Base-by-base conservation (phyloP, 2,329 filamentous ascomycete genomes). In the Coniosporium tulheliwenetii region DNA sequence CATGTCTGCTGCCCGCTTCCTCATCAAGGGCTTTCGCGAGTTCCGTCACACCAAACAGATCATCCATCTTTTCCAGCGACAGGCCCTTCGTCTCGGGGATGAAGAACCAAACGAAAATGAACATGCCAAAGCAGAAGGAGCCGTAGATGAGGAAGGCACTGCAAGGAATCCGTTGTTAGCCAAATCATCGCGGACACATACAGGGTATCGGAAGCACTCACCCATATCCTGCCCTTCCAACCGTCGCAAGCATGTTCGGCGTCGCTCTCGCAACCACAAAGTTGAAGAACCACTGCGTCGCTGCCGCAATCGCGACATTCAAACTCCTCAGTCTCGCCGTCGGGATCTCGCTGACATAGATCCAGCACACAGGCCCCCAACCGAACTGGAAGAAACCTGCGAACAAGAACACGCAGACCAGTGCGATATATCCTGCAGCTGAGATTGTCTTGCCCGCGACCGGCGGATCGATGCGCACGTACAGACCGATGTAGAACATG, bases 201-300 rank as follows among this genome's bases (percentile, higher is more conserved):
- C 19, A 26, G 7, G 19, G 7, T 4, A 7, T 26, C 19, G 19
- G 40, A 31, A 35, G 40, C 45, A 58, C 57, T 49, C 50, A 66
- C 56, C 69, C 69, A 46, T 71, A 73, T 39, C 67, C 60, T 37
- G 62, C 58, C 12, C 52, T 52, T 8, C 68, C 70, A 39, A 70
- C 65, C 0, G 65, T 73, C 8, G 66, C 66, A 50, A 83, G 65
- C 79, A 84, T 83, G 37, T 71, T 75, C 2, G 79, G 73, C 3
- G 79, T 77, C 30, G 76, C 75, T 43, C 76, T 64, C 1, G 79
- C 79, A 42, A 84, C 75, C 8, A 82, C 71, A 45, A 84, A 81
- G 53, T 85, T 85, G 58, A 84, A 83, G 4, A 84, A 57, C 79
- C 79, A 82, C 51, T 84, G 78, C 0, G 75, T 81, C 1, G 74